Conservation (phyloP, 805 yeast genomes). For the Tetrapisispora nanseiensis region DNA sequence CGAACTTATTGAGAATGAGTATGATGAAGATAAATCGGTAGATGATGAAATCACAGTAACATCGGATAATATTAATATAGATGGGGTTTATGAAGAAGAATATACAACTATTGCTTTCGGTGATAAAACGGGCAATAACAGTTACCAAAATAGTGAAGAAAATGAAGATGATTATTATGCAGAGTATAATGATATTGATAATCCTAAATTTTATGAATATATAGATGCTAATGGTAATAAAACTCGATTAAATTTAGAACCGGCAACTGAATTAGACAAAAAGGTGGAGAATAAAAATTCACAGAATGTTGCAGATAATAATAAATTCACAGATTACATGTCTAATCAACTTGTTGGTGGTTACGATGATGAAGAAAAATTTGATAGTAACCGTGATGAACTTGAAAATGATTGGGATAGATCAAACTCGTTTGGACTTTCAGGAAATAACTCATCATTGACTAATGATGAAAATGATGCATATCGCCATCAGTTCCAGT, state of each 20-base stretch:
- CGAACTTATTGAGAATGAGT: slow-evolving; percentile 44
- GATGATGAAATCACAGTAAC: slow-evolving; percentile 47
- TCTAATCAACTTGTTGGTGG: slow-evolving; percentile 19
- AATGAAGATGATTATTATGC: slow-evolving; percentile 37
- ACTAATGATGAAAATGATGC: slow-evolving; percentile 19
- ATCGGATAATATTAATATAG: slow-evolving; percentile 25
- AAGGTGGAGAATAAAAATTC: slow-evolving; percentile 12
- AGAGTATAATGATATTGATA: slow-evolving; percentile 22
- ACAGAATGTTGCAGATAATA: slow-evolving; percentile 10
- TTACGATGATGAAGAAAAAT: slow-evolving; percentile 14
- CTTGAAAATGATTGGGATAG: slow-evolving; percentile 7
- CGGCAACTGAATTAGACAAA: slow-evolving; percentile 30
- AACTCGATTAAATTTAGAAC: slow-evolving; percentile 27
- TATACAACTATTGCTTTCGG: slow-evolving; percentile 1
- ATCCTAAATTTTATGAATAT: slow-evolving; percentile 29
- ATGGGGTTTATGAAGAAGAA: slow-evolving; percentile 9
- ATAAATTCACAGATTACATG: slow-evolving; percentile 22
- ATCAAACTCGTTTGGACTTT: slow-evolving; percentile 4
- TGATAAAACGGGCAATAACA: slow-evolving; percentile 4
- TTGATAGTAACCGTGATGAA: slow-evolving; percentile 23
- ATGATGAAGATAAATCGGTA: slow-evolving; percentile 28
- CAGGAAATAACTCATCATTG: slow-evolving; percentile 7
- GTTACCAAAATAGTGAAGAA: slow-evolving; percentile 39
- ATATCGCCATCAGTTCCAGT: slow-evolving; percentile 38
- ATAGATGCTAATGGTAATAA: slow-evolving; percentile 29